Base-by-base conservation (phyloP, 2,329 filamentous ascomycete species). In the Lachnellula occidentalis region DNA sequence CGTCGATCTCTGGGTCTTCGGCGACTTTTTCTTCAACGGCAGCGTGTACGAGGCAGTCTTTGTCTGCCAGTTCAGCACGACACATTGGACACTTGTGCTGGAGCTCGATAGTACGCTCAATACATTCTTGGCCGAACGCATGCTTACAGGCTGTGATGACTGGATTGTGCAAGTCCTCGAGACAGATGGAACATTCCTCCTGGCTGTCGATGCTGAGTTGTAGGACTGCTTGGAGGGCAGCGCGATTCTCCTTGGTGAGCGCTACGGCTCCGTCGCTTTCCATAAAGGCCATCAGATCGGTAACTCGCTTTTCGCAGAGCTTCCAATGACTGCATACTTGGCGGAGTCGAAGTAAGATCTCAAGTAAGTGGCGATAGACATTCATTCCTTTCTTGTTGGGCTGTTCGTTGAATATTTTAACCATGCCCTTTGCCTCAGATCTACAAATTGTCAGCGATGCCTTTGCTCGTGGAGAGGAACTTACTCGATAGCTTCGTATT, bases 281-380 rank as follows among this genome's bases (percentile, higher is more conserved):
- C 2, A 95, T 76, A 2, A 88, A 74, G 19, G 80, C 75, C 66
- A 92, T 76, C 21, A 95, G 77, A n/a, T 84, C 81, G 9, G 81
- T 79, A n/a, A 95, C 78, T 12, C 88, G 84, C 34, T 87, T 78
- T 48, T 85, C 86, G 66, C 88, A 90, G 11, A 96, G 78, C 8
- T 86, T 85, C 89, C 90, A 95, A 68, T 95, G 91, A 61, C 92
- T 91, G 71, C 91, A 96, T 68, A 88, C 81, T 72, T 96, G 91
- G 17, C 92, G 82, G 61, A 95, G 81, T 12, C 92, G 85, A 5
- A 96, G 80, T 4, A 96, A 77, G 15, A 91, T 81, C 70, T 95
- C 90, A 11, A 96, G 78, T 1, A 96, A 78, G 64, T 86, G 81
- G 8, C 87, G 83, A 66, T 94, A 95, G 1, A 78, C 78, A 2